Percentiles rank a stretch among this genome's conserved stretches.
Evolutionary conservation across 176 grass and related monocot species (phyloP).

Genomic region (barley (Hordeum vulgare)): DNA sequence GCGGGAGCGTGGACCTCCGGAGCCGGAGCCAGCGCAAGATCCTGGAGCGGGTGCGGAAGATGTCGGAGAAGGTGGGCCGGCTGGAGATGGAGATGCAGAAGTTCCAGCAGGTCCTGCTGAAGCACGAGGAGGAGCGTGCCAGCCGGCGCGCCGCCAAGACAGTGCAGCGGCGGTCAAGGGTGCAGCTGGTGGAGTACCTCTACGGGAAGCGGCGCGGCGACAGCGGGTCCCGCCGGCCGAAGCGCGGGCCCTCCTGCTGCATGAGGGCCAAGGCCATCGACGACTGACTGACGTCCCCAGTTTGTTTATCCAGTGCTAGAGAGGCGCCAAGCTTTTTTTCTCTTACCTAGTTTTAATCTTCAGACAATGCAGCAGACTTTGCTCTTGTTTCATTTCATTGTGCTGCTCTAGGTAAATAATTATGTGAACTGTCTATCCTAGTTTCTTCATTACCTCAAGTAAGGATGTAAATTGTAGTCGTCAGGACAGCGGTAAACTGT

Average conservation of each 20-base stretch:
- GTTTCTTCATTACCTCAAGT: background rate
- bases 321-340: background rate
- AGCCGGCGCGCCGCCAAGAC: constrained; percentile 30
- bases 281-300: constrained; percentile 23
- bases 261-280: constrained; percentile 66
- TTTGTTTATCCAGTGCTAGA: background rate
- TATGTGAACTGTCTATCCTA: constrained; percentile 29
- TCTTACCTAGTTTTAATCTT: constrained; percentile 15
- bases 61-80: constrained; percentile 75
- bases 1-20: constrained; percentile 35
- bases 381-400: background rate
- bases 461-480: constrained; percentile 48
- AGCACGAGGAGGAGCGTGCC: constrained; percentile 59
- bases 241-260: constrained; percentile 70
- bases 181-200: constrained; percentile 82
- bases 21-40: constrained; percentile 79
- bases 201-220: constrained; percentile 58
- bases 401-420: constrained; percentile 44
- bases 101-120: constrained; percentile 54
- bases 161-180: constrained; percentile 45
- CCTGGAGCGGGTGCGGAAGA: constrained; percentile 58
- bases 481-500: background rate
- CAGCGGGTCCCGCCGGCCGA: constrained; percentile 28
- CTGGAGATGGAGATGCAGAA: constrained; percentile 75
- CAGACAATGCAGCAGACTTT: constrained; percentile 23